Percentiles rank a stretch among this genome's conserved stretches.
Evolutionary conservation across 371 early-diverging fungal genomes (phyloP).

Genomic region (Mucor circinelloides): DNA sequence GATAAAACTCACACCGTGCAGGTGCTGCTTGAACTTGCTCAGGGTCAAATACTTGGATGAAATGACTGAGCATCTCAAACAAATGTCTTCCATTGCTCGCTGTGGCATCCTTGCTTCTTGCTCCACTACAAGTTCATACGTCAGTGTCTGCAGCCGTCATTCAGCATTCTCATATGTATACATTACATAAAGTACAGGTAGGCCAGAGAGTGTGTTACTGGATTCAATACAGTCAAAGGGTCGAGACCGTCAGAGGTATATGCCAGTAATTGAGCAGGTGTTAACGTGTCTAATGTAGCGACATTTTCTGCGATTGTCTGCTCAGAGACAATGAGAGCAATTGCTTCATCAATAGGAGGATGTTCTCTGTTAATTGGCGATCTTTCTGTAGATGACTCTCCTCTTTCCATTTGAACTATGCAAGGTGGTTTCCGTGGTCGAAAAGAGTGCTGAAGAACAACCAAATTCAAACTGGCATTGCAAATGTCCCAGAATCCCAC

Average conservation of each 20-base stretch:
- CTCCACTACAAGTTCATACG: slow-evolving; percentile 1
- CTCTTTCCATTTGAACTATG: slow-evolving; percentile 4
- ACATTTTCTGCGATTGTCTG: slow-evolving; percentile 17
- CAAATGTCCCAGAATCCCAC: background rate
- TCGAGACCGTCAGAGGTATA: slow-evolving; percentile 47
- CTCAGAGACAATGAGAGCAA: slow-evolving; percentile 41
- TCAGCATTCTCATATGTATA: background rate
- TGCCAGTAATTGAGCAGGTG: slow-evolving; percentile 32
- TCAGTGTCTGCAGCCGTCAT: background rate
- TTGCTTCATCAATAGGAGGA: slow-evolving; percentile 39
- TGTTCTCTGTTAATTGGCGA: background rate
- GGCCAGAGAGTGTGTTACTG: slow-evolving; percentile 52
- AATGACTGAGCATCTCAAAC: slow-evolving; percentile 34
- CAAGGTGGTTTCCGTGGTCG: background rate
- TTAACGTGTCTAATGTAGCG: slow-evolving; percentile 36
- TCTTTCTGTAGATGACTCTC: background rate
- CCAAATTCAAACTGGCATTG: background rate
- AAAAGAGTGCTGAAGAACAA: background rate
- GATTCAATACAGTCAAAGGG: slow-evolving; percentile 63
- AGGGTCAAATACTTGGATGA: slow-evolving; percentile 52
- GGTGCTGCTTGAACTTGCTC: slow-evolving; percentile 45
- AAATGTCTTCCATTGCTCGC: slow-evolving; percentile 33
- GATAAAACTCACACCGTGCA: slow-evolving; percentile 38
- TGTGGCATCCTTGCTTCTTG: slow-evolving; percentile 41
- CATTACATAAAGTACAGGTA: slow-evolving; percentile 67